Evolutionary conservation across 768 basidiomycete genomes (phyloP).

Genomic region (Dentipellis fragilis): DNA sequence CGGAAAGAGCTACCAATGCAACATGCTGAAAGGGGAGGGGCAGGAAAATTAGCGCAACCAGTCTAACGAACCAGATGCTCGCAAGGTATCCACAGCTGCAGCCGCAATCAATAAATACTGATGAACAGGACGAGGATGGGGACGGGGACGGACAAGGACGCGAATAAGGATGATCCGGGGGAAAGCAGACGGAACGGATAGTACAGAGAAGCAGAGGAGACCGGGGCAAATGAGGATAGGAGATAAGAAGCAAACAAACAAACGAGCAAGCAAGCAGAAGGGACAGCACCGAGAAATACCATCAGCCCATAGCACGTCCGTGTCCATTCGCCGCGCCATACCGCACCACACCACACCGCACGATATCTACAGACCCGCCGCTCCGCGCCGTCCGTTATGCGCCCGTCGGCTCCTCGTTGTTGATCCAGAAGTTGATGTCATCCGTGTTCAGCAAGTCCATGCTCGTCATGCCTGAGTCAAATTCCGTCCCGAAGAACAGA

Average conservation of each 20-base stretch:
- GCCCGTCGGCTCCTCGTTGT: neutral
- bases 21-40: neutral
- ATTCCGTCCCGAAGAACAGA: neutral
- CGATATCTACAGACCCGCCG: neutral
- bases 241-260: too few relatives aligned
- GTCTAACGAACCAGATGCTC: neutral
- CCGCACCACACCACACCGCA: neutral
- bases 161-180: neutral
- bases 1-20: neutral
- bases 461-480: neutral
- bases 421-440: neutral
- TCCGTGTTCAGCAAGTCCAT: neutral
- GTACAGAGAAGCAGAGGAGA: neutral
- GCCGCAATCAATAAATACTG: neutral
- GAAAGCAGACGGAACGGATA: neutral
- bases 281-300: neutral
- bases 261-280: neutral
- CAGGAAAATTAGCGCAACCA: neutral
- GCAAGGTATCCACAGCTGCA: neutral
- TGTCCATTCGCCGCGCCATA: neutral
- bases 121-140: too few relatives aligned
- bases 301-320: neutral
- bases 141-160: too few relatives aligned
- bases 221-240: neutral
- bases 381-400: neutral